These are phyloP conservation scores for Colletotrichum liaoningense DNA, from an alignment of 2,329 filamentous ascomycete species.

Conservation along the genomic window DNA sequence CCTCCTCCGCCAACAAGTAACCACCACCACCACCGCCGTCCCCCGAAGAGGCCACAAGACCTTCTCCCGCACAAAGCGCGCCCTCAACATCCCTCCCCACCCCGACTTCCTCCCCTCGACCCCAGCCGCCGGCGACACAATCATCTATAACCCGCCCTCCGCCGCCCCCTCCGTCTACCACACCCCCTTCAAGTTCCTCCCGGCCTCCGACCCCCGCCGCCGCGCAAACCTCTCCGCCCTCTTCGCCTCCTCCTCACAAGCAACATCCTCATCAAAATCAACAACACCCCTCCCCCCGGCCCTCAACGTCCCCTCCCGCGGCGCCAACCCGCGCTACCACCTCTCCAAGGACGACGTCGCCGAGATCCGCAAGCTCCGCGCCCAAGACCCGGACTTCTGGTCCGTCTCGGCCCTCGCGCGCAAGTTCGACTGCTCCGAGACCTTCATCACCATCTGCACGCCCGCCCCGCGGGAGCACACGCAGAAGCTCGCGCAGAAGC, in stretches of 20 bases:
- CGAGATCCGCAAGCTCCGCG: slow-evolving; percentile 69
- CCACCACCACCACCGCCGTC: slow-evolving; percentile 27
- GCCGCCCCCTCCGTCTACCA: slow-evolving; percentile 65
- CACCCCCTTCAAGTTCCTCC: slow-evolving; percentile 76
- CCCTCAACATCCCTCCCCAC: slow-evolving; percentile 71
- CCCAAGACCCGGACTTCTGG: slow-evolving; percentile 65
- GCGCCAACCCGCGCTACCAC: slow-evolving; percentile 56
- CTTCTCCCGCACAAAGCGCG: slow-evolving; percentile 64
- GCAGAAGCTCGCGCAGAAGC: slow-evolving; percentile 55
- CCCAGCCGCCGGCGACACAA: slow-evolving; percentile 50
- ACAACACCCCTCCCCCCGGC: slow-evolving; percentile 46
- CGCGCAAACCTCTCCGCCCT: slow-evolving; percentile 60
- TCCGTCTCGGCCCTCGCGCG: slow-evolving; percentile 64
- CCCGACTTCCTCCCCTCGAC: slow-evolving; percentile 64
- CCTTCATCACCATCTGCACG: slow-evolving; percentile 66
- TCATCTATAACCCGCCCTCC: slow-evolving; percentile 62
- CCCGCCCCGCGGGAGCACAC: slow-evolving; percentile 61
- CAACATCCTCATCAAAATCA: slow-evolving; percentile 25
- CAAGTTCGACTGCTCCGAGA: slow-evolving; percentile 57
- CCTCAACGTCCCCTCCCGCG: slow-evolving; percentile 42
- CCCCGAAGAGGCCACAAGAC: slow-evolving; percentile 60
- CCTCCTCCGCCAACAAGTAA: slow-evolving; percentile 36
- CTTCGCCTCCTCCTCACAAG: slow-evolving; percentile 44
- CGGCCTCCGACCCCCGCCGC: slow-evolving; percentile 65
- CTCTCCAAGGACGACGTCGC: slow-evolving; percentile 66